Percentiles rank a stretch among this genome's conserved stretches.
phyloP scores from a whole-genome alignment of 371 early-diverging fungal species.

The Rhizomucor pusillus region DNA sequence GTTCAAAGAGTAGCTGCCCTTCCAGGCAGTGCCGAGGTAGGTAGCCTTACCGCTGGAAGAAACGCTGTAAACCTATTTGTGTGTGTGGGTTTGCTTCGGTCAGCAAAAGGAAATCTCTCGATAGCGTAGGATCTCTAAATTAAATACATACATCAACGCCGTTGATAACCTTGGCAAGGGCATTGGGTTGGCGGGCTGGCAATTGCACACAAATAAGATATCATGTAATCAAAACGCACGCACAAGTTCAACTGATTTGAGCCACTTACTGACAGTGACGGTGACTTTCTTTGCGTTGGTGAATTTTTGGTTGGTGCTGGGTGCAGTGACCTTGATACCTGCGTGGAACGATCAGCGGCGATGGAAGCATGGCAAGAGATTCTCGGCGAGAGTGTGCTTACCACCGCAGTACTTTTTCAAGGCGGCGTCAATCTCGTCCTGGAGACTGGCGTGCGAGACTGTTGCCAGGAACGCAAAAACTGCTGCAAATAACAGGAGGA shows the following conservation, averaged over 20 bases:
- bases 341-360: not conserved
- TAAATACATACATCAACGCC: conserved; percentile 45
- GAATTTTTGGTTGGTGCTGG: conserved; percentile 31
- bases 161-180: conserved; percentile 38
- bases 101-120: no score
- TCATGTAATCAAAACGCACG: no score
- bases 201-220: not conserved
- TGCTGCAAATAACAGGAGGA: conserved; percentile 17
- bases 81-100: no score
- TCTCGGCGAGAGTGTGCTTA: conserved; percentile 4
- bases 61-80: conserved; percentile 36
- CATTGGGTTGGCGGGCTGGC: conserved; percentile 38
- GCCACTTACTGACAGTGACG: conserved; percentile 43
- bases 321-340: conserved; percentile 35
- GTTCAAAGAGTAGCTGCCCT: conserved; percentile 35
- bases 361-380: not conserved
- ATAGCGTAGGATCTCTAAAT: no score
- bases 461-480: not conserved
- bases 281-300: conserved; percentile 36
- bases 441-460: conserved; percentile 9
- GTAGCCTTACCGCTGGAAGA: conserved; percentile 30
- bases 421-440: conserved; percentile 44
- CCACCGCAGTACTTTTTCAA: conserved; percentile 48
- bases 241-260: no score
- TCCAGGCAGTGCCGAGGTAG: conserved; percentile 45